phyloP scores from a whole-genome alignment of 2,329 filamentous ascomycete genomes.

The Venturia aucupariae region DNA sequence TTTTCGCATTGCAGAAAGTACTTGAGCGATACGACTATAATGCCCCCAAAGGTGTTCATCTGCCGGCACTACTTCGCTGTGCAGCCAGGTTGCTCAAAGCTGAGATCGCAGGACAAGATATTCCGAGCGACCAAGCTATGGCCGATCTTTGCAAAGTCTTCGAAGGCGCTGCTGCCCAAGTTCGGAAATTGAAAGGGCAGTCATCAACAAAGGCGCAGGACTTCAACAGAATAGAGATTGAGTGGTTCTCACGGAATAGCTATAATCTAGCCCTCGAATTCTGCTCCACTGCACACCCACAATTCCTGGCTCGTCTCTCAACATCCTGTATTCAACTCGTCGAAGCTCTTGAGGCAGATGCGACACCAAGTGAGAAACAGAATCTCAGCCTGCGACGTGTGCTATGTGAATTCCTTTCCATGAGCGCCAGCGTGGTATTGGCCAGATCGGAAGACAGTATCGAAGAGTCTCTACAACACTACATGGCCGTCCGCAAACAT shows the following conservation, averaged over 20 bases:
- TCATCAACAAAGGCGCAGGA: conserved; percentile 17
- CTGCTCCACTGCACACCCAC: conserved; percentile 47
- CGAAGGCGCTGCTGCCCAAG: conserved; percentile 29
- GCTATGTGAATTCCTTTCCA: conserved; percentile 60
- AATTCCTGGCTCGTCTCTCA: conserved; percentile 47
- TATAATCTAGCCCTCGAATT: conserved; percentile 68
- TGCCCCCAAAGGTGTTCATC: conserved; percentile 42
- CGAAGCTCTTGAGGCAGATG: conserved; percentile 25
- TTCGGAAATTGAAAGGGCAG: background rate
- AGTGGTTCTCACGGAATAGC: conserved; percentile 76
- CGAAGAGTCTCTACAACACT: conserved; percentile 40
- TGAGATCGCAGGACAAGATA: conserved; percentile 18
- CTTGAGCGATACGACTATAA: conserved; percentile 46
- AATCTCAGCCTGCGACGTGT: conserved; percentile 52
- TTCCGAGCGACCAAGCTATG: conserved; percentile 22
- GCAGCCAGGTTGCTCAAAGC: conserved; percentile 3
- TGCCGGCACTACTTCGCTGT: conserved; percentile 52
- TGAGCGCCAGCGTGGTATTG: conserved; percentile 37
- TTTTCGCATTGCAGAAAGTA: conserved; percentile 50
- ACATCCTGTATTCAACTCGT: conserved; percentile 36
- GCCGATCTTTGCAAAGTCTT: conserved; percentile 48
- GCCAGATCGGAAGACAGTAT: conserved; percentile 37
- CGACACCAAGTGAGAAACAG: conserved; percentile 20
- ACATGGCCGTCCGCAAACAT: conserved; percentile 52
- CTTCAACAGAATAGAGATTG: conserved; percentile 57